These are phyloP conservation scores for Volvox carteri DNA, from an alignment of 163 green algal species.

Conservation along the genomic window DNA sequence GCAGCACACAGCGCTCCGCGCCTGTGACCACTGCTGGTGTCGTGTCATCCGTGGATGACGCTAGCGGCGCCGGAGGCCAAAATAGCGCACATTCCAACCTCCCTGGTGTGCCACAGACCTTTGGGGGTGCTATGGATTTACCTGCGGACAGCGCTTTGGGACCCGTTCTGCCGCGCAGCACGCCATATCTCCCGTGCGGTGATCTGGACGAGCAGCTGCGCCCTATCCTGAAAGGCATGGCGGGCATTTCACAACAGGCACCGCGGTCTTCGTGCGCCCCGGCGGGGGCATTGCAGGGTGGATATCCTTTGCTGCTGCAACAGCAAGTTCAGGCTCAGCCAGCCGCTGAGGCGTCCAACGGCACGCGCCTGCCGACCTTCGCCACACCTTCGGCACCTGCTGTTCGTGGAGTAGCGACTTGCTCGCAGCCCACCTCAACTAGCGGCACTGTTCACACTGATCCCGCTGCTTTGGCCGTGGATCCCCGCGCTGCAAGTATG, in stretches of 20 bases:
- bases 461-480: neutral
- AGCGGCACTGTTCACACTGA: neutral
- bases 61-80: neutral
- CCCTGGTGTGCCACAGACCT: neutral
- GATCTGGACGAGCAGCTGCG: constrained; percentile 31
- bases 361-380: constrained; percentile 19
- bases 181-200: constrained; percentile 18
- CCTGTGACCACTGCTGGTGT: constrained; percentile 39
- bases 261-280: neutral
- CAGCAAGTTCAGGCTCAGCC: neutral
- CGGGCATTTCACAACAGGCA: neutral
- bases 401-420: neutral
- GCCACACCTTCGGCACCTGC: constrained; percentile 37
- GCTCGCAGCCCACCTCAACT: neutral
- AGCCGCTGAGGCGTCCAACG: neutral
- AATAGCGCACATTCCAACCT: neutral
- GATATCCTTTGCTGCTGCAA: neutral
- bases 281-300: neutral
- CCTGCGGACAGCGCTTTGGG: neutral
- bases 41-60: neutral
- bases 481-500: neutral
- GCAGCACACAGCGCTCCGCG: constrained; percentile 2
- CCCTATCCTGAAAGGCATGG: neutral
- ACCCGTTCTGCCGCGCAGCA: neutral
- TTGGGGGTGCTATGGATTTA: constrained; percentile 44